phyloP scores from a whole-genome alignment of 805 yeast species.

The Candida tibetensis region DNA sequence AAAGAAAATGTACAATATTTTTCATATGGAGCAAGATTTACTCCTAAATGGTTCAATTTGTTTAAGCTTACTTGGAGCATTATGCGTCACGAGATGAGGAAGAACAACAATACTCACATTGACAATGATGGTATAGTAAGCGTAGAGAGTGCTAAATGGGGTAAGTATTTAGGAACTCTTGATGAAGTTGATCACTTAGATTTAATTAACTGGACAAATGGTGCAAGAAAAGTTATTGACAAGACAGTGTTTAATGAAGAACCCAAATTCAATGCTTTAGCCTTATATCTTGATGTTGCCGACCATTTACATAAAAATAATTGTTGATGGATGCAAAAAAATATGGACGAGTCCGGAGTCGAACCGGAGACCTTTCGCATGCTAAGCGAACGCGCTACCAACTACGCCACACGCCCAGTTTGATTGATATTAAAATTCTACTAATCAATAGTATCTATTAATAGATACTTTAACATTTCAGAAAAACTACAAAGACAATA shows the following conservation, averaged over 20 bases:
- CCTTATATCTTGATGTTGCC: slow-evolving; percentile 66
- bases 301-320: slow-evolving; percentile 52
- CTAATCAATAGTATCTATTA: too few relatives aligned
- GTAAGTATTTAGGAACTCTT: slow-evolving; percentile 74
- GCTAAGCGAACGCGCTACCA: slow-evolving; percentile 51
- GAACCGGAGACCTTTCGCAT: slow-evolving; percentile 50
- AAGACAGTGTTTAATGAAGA: slow-evolving; percentile 26
- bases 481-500: too few relatives aligned
- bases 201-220: slow-evolving; percentile 77
- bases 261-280: slow-evolving; percentile 59
- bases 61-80: slow-evolving; percentile 65
- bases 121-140: slow-evolving; percentile 88
- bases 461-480: too few relatives aligned
- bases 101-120: slow-evolving; percentile 3
- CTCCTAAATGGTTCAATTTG: slow-evolving; percentile 59
- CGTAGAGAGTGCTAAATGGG: slow-evolving; percentile 78
- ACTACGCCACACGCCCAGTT: slow-evolving; percentile 51
- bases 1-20: slow-evolving; percentile 67
- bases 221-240: slow-evolving; percentile 39
- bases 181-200: slow-evolving; percentile 82
- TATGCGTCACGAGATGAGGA: slow-evolving; percentile 33
- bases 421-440: too few relatives aligned
- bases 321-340: slow-evolving; percentile 16
- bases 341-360: slow-evolving; percentile 41
- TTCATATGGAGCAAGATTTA: slow-evolving; percentile 77